Base-by-base conservation (phyloP, 2,329 filamentous ascomycete genomes). In the Fusarium acutatum region DNA sequence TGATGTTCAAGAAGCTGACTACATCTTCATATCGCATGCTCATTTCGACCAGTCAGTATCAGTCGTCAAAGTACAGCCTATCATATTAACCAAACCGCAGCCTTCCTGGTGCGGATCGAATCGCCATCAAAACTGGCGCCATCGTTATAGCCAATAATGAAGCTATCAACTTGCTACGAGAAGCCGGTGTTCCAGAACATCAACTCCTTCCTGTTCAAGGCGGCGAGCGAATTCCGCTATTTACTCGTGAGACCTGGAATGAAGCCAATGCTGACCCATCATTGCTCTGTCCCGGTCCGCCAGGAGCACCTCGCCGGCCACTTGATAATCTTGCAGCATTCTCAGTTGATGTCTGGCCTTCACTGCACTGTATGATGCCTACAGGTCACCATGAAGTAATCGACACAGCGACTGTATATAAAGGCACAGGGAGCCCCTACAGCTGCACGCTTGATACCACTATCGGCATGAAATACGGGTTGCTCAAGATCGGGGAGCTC, bases 91-190 rank as follows among this genome's bases (percentile, higher is more conserved):
- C 7, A 15, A 1, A 1, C 12, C 15, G 24, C 13, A 61, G 60
- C 11, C 60, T 64, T 2, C 56, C 61, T 3, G 57, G 61, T 6
- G 57, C 61, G 1, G 61, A 64, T n/a, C 61, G 61, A 8, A 64
- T 62, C 4, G 61, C 61, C 2, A 64, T 64, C 28, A 62, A 26
- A 11, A 64, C 61, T 3, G 61, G 61, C 8, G 44, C 61, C 4
- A 62, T 37, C 22, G 44, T 62, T 3, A 62, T 64, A n/a, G 57
- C 57, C 4, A 64, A 64, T 6, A 41, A 41, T 1, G 61, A 64
- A 37, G 61, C 61, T 0, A 62, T 64, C 22, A 64, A 62, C 5
- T 24, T 64, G 0, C 17, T 64, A 4, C 35, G 57, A 12, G 6
- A 17, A 3, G 57, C 44, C 2, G 57, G 44, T 9, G 61, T 64